These are phyloP conservation scores for Typha latifolia DNA, from an alignment of 176 grass and related monocot species.

Conservation along the genomic window DNA sequence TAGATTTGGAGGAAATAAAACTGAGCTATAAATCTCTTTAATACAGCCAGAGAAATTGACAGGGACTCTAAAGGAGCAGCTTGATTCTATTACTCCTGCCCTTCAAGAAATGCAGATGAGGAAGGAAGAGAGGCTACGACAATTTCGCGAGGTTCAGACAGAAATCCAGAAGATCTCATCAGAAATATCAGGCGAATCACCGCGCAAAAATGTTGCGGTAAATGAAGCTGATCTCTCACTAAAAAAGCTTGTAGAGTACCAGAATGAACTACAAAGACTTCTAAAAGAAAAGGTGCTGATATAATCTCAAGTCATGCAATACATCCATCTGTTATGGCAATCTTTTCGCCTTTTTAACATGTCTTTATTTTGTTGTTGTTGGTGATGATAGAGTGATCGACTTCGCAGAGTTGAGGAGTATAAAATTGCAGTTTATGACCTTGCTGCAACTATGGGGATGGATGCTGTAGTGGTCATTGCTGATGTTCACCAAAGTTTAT, in stretches of 20 bases:
- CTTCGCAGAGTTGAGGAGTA: conserved; percentile 83
- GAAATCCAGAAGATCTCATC: conserved; percentile 71
- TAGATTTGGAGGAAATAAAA: no score
- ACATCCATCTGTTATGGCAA: neutral
- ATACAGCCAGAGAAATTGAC: conserved; percentile 74
- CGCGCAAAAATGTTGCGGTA: conserved; percentile 36
- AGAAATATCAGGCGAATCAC: conserved; percentile 51
- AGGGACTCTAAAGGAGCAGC: conserved; percentile 84
- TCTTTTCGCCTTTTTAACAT: neutral
- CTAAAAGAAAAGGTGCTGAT: conserved; percentile 77
- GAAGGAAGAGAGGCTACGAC: conserved; percentile 66
- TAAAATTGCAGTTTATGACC: conserved; percentile 55
- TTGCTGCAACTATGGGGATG: conserved; percentile 72
- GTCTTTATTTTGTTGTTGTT: conserved; percentile 15
- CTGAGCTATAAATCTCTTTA: conserved; percentile 34
- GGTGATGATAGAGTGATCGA: conserved; percentile 49
- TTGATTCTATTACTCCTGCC: conserved; percentile 80
- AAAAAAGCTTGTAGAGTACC: conserved; percentile 82
- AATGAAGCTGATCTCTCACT: conserved; percentile 81
- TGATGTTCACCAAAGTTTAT: conserved; percentile 70
- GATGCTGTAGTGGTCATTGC: conserved; percentile 62
- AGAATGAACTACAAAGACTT: conserved; percentile 63
- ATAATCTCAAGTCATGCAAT: neutral
- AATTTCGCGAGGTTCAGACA: conserved; percentile 70
- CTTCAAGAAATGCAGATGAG: conserved; percentile 94